A percentile compares a stretch with the other conserved stretches of the same genome.
These are phyloP conservation scores for Hygrophorus russula DNA, from an alignment of 768 basidiomycete species.

Conservation along the genomic window DNA sequence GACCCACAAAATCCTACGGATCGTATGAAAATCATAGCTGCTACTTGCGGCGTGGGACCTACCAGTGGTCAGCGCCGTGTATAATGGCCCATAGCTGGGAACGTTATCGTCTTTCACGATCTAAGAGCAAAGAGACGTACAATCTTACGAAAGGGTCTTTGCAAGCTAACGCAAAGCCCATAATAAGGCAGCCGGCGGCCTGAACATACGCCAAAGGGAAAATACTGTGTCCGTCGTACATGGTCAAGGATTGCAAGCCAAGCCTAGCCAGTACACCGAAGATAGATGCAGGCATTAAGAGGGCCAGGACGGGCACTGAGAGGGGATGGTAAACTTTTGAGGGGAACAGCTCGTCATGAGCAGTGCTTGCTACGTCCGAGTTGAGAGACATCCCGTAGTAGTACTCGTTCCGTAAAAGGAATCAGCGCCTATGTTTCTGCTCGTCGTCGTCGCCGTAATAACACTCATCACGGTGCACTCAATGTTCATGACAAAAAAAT, in stretches of 20 bases:
- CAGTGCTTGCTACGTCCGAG: conserved; percentile 18
- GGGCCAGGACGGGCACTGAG: conserved; percentile 51
- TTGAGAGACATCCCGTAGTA: no score
- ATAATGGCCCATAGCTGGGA: conserved; percentile 74
- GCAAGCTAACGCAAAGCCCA: conserved; percentile 69
- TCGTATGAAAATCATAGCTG: neutral
- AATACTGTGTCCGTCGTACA: conserved; percentile 64
- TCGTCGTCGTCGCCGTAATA: neutral
- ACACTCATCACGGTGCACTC: conserved; percentile 1
- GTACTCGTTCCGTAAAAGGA: no score
- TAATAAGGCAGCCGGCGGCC: conserved; percentile 79
- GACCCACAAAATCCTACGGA: conserved; percentile 83
- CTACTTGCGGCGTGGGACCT: conserved; percentile 6
- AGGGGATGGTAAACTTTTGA: conserved; percentile 35
- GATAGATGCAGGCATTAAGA: conserved; percentile 74
- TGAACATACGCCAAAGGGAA: conserved; percentile 83
- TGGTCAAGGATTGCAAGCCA: conserved; percentile 63
- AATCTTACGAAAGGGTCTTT: conserved; percentile 65
- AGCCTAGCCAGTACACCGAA: conserved; percentile 78
- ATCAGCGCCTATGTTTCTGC: conserved; percentile 5
- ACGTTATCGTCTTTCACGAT: neutral
- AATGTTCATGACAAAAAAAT: conserved; percentile 22
- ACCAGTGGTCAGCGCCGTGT: conserved; percentile 85
- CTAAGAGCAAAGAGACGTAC: conserved; percentile 34
- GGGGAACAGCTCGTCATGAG: conserved; percentile 17